Evolutionary conservation across 2,329 filamentous ascomycete genomes (phyloP), one percentile per base, ranked within the genome.

Genomic region (Colletotrichum euphorbiae): DNA sequence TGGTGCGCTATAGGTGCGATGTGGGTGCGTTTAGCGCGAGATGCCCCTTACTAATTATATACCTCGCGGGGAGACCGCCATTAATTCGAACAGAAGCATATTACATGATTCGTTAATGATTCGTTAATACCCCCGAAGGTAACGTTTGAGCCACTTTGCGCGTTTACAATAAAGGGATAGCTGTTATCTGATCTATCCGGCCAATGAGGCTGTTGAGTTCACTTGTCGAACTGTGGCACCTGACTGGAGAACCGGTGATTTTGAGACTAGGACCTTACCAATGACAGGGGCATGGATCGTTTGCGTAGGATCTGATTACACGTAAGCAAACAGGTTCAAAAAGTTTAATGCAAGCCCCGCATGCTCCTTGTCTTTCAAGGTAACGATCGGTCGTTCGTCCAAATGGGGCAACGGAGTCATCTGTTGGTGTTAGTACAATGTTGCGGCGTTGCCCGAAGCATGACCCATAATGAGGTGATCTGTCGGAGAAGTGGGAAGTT

Each of bases 121-220:
- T n/a, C n/a, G n/a, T n/a, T n/a, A n/a, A n/a, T n/a, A n/a, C n/a
- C n/a, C n/a, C n/a, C n/a, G n/a, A n/a, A n/a, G n/a, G n/a, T n/a
- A n/a, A n/a, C n/a, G n/a, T n/a, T n/a, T n/a, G n/a, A n/a, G n/a
- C n/a, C n/a, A n/a, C n/a, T n/a, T n/a, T n/a, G n/a, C n/a, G n/a
- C n/a, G n/a, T n/a, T n/a, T n/a, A n/a, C n/a, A n/a, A n/a, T n/a
- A n/a, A n/a, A n/a, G n/a, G n/a, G n/a, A n/a, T n/a, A 4, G 54
- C 48, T 56, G 17, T 57, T 69, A 67, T 69, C 67, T 67, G 62
- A 69, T 69, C 50, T n/a, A 31, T 57, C 36, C 17, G 17, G 4
- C 19, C 42, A 58, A 68, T 36, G n/a, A 45, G 45, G 52, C 36
- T 17, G 28, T 46, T 52, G 45, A 54, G 31, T 24, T 43, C 48